Conservation (phyloP, 73 alveolate genomes). For the Symbiodinium pilosum region DNA sequence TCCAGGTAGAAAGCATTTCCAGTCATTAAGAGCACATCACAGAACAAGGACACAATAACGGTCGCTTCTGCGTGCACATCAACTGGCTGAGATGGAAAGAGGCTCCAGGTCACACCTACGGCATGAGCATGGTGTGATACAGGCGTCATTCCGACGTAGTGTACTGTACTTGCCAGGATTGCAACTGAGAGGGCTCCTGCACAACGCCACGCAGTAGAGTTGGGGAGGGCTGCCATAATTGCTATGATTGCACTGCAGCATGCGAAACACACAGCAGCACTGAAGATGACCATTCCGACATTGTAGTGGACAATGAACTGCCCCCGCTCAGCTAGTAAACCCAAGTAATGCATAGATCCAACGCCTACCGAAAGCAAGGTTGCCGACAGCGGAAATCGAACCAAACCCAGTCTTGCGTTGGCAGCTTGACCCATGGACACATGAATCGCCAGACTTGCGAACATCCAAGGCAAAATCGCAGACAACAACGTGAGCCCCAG, state of each 20-base stretch:
- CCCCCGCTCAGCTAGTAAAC: conserved; percentile 29
- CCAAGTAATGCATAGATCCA: conserved; percentile 43
- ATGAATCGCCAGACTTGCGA: not conserved
- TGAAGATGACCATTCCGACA: not conserved
- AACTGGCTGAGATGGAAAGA: not conserved
- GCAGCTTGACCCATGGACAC: not conserved
- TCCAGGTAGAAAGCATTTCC: conserved; percentile 42
- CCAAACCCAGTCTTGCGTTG: not conserved
- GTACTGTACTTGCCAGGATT: not conserved
- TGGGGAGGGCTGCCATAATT: not conserved
- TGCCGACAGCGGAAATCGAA: not conserved
- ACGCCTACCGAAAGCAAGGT: not conserved
- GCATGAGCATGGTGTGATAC: not conserved
- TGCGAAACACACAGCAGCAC: not conserved
- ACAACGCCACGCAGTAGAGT: not conserved
- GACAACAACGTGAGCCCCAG: conserved; percentile 44
- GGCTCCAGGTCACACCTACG: not conserved
- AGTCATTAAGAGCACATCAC: conserved; percentile 57
- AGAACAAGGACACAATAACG: conserved; percentile 33
- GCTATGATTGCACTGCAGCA: not conserved
- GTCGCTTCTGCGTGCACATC: conserved; percentile 29
- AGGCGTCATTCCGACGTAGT: conserved; percentile 24
- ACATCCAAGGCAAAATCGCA: not conserved
- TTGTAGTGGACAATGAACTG: not conserved
- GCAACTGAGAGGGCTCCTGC: not conserved